Percentiles rank a stretch among this genome's conserved stretches.
These are phyloP conservation scores for Phytophthora sojae DNA, from an alignment of 352 stramenopile species.

Conservation along the genomic window DNA sequence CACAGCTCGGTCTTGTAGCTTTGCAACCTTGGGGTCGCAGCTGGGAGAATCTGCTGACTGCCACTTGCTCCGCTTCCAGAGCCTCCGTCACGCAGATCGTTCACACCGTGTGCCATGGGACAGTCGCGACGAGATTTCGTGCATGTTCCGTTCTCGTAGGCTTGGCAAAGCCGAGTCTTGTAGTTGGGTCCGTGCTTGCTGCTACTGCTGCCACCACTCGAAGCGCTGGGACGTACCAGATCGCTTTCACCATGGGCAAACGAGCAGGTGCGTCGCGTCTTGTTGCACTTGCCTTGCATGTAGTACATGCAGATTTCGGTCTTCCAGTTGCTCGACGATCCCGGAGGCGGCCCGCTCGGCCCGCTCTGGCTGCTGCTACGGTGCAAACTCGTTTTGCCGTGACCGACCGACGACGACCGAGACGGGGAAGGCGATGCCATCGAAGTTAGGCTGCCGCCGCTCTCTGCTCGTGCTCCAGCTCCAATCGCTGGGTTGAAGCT, in stretches of 20 bases:
- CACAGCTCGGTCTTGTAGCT: constrained; percentile 92
- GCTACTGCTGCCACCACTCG: constrained; percentile 8
- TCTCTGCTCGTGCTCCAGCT: constrained; percentile 35
- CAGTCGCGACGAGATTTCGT: constrained; percentile 82
- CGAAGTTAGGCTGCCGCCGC: constrained; percentile 19
- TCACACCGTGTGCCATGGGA: constrained; percentile 77
- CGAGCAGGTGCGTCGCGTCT: constrained; percentile 86
- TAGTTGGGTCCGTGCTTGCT: constrained; percentile 53
- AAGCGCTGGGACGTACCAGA: constrained; percentile 53
- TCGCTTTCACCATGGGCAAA: constrained; percentile 89
- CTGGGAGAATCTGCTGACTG: constrained; percentile 42
- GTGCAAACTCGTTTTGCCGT: constrained; percentile 43
- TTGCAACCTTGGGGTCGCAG: constrained; percentile 72
- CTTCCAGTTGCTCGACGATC: constrained; percentile 81
- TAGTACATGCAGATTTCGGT: constrained; percentile 92
- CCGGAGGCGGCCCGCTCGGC: constrained; percentile 29
- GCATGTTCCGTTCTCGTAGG: constrained; percentile 78
- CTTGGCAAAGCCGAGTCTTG: constrained; percentile 84
- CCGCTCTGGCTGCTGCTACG: constrained; percentile 38
- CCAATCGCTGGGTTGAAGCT: constrained; percentile 69
- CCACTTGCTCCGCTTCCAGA: constrained; percentile 24
- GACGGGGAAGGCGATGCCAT: constrained; percentile 36
- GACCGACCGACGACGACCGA: constrained; percentile 28
- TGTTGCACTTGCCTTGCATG: constrained; percentile 91
- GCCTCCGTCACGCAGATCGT: constrained; percentile 68